Conservation (phyloP, 2,329 filamentous ascomycete genomes). For the Verticillium nonalfalfae region DNA sequence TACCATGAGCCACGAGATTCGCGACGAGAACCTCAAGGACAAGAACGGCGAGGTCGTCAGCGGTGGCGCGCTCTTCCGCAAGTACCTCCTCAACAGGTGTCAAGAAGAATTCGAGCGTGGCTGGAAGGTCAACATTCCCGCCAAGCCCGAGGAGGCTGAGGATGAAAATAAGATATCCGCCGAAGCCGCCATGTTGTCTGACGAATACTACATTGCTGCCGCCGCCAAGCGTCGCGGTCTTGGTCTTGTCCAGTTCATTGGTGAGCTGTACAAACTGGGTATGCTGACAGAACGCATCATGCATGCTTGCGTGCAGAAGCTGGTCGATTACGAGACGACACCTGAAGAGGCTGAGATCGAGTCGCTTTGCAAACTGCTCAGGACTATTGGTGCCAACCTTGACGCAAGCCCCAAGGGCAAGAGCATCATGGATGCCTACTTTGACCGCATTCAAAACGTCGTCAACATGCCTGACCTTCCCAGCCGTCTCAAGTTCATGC, state of each 20-base stretch:
- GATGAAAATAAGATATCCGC: slow-evolving; percentile 39
- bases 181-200: slow-evolving; percentile 80
- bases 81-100: slow-evolving; percentile 96
- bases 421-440: slow-evolving; percentile 89
- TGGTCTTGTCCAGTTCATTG: slow-evolving; percentile 97
- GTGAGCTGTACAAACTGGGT: slow-evolving; percentile 95
- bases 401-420: slow-evolving; percentile 76
- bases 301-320: slow-evolving; percentile 97
- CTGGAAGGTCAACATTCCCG: slow-evolving; percentile 84
- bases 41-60: slow-evolving; percentile 83
- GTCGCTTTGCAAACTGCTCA: slow-evolving; percentile 86
- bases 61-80: slow-evolving; percentile 92
- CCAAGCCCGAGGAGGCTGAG: slow-evolving; percentile 63
- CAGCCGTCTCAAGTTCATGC: slow-evolving; percentile 91
- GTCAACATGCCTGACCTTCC: slow-evolving; percentile 72
- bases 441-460: slow-evolving; percentile 78
- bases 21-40: slow-evolving; percentile 91
- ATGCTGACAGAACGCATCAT: slow-evolving; percentile 99
- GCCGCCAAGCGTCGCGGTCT: slow-evolving; percentile 95
- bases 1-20: slow-evolving; percentile 89
- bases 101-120: slow-evolving; percentile 98
- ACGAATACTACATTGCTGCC: slow-evolving; percentile 92
- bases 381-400: slow-evolving; percentile 84
- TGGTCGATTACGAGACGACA: slow-evolving; percentile 88
- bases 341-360: slow-evolving; percentile 96